These are phyloP conservation scores for Murraya koenigii DNA, from an alignment of 345 rosid genomes.

Conservation along the genomic window DNA sequence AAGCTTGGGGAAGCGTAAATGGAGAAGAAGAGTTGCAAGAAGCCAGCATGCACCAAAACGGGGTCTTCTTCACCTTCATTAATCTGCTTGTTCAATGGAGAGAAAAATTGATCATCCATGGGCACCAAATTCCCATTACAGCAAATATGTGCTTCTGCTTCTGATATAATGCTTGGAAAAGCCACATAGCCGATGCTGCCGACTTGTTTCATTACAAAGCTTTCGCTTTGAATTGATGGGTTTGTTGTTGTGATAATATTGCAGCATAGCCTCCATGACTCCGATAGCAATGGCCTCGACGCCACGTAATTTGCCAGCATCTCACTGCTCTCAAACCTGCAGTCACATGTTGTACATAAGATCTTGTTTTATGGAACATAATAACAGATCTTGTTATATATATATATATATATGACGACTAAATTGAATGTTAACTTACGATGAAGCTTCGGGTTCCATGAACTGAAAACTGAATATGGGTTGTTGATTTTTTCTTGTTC, in stretches of 20 bases:
- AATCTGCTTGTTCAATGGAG: conserved; percentile 23
- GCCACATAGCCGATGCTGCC: conserved; percentile 51
- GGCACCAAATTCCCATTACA: conserved; percentile 17
- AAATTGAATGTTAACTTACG: conserved; percentile 28
- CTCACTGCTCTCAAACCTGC: conserved; percentile 80
- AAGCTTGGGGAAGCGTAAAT: conserved; percentile 10
- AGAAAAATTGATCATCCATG: conserved; percentile 33
- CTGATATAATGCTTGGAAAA: conserved; percentile 34
- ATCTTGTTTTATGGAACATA: too few relatives aligned
- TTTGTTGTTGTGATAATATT: conserved; percentile 22
- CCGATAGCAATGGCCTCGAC: conserved; percentile 50
- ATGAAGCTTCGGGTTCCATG: conserved; percentile 34
- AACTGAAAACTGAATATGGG: neutral
- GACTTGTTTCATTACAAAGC: conserved; percentile 26
- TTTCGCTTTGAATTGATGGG: neutral
- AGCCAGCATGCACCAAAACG: conserved; percentile 45
- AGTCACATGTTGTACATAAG: neutral
- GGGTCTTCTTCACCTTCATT: conserved; percentile 45
- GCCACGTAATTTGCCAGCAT: conserved; percentile 54
- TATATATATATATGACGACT: too few relatives aligned
- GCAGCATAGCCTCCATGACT: conserved; percentile 61
- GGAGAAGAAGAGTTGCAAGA: conserved; percentile 38
- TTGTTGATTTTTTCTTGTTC: neutral
- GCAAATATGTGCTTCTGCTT: conserved; percentile 6
- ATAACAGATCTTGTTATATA: too few relatives aligned